Conservation (phyloP, 257 asterid species). For the Lithospermum erythrorhizon region DNA sequence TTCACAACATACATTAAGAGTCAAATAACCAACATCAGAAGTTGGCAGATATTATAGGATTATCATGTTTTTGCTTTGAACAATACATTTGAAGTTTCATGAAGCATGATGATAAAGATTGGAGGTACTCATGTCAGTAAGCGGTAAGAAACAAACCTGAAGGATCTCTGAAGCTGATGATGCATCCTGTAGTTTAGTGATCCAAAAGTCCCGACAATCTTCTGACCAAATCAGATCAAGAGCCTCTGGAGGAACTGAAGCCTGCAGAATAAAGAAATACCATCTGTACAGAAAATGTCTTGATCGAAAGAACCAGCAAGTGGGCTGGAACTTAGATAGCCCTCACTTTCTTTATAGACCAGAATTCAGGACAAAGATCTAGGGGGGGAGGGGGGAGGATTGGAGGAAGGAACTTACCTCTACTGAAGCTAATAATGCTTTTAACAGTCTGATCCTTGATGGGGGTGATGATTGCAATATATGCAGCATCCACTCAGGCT, state of each 20-base stretch:
- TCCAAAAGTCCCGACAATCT: slow-evolving; percentile 48
- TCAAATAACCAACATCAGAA: too few species aligned
- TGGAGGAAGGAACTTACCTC: too few species aligned
- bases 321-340: not conserved
- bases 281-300: too few species aligned
- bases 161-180: slow-evolving; percentile 62
- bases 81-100: not conserved
- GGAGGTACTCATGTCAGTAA: not conserved
- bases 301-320: not conserved
- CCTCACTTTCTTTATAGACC: not conserved
- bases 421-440: slow-evolving; percentile 51
- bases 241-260: slow-evolving; percentile 62
- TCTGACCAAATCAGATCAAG: slow-evolving; percentile 57
- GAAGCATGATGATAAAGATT: not conserved
- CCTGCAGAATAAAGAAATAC: slow-evolving; percentile 33
- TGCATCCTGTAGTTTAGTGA: slow-evolving; percentile 38
- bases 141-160: slow-evolving; percentile 37
- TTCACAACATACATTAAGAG: too few species aligned
- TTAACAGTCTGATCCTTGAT: slow-evolving; percentile 45
- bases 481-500: slow-evolving; percentile 11
- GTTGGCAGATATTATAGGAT: too few species aligned
- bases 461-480: slow-evolving; percentile 32
- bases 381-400: slow-evolving; percentile 4
- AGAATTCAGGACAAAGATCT: not conserved
- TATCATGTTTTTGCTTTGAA: too few species aligned